Evolutionary conservation across 2,329 filamentous ascomycete species (phyloP), one percentile per base, ranked within the genome.

Genomic region (Neofusicoccum sp.): DNA sequence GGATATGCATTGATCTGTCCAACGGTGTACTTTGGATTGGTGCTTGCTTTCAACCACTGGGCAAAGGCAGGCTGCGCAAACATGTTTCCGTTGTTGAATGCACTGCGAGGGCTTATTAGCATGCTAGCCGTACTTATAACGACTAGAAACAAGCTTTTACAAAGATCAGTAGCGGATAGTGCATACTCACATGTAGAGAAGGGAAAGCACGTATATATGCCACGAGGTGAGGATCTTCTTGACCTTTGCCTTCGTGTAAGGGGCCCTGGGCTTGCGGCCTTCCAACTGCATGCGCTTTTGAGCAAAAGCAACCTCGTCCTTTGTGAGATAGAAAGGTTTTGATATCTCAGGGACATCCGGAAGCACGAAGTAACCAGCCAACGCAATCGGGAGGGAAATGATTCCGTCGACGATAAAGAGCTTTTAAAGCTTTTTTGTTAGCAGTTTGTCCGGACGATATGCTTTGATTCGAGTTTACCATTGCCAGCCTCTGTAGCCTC

Each of bases 181-280:
- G 6, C 3, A 3, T 11, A 64, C 74, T 48, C 63, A 80, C 67
- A 88, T 78, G 68, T 89, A 89, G 1, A 88, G 71, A 0, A 83
- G 59, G 0, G 79, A 80, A 3, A 89, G 73, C 0, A 81, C 65
- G 60, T 86, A 89, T 1, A 89, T 83, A 63, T 86, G 86, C 86
- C 87, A 89, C 5, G 82, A 83, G 0, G 78, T 77, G 61, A 88
- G 82, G 16, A 89, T 88, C 65, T 81, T 83, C 70, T 78, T 79
- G 40, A 89, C 66, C 71, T 86, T 88, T 2, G 72, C 68, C 57
- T 72, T 75, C 0, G 79, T 82, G 64, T 80, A 82, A 0, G 79
- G 78, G 45, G 73, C 69, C 57, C 79, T 69, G 24, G 75, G 69
- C 62, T 77, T 70, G 9, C 82, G 71, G 16, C 81, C 79, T 69